phyloP scores from a whole-genome alignment of 306 rosid genomes.

The Cicer cuneatum region DNA sequence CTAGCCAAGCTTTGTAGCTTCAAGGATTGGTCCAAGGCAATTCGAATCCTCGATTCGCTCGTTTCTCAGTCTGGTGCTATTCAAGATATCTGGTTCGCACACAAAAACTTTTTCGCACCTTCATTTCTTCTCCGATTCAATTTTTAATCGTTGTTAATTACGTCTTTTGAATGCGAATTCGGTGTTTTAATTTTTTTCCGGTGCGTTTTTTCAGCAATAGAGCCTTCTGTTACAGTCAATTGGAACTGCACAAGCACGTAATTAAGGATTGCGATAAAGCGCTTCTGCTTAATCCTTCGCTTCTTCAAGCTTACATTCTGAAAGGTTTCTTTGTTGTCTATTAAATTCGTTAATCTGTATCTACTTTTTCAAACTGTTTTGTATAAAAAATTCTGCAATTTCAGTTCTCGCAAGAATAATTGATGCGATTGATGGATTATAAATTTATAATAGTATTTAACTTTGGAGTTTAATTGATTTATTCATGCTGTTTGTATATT shows the following conservation, averaged over 20 bases:
- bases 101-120: conserved; percentile 27
- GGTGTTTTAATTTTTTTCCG: conserved; percentile 38
- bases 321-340: conserved; percentile 60
- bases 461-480: conserved; percentile 20
- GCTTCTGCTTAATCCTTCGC: conserved; percentile 73
- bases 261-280: conserved; percentile 91
- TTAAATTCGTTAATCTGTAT: conserved; percentile 25
- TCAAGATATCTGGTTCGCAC: conserved; percentile 80
- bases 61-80: conserved; percentile 64
- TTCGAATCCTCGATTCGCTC: conserved; percentile 85
- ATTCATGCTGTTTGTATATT: background rate
- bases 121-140: conserved; percentile 27
- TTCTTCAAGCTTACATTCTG: conserved; percentile 84
- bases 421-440: conserved; percentile 6
- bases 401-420: conserved; percentile 26
- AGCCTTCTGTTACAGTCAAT: conserved; percentile 90
- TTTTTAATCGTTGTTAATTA: conserved; percentile 11
- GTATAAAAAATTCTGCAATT: background rate
- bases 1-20: conserved; percentile 81
- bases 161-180: conserved; percentile 1
- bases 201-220: conserved; percentile 71
- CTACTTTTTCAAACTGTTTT: conserved; percentile 22
- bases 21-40: conserved; percentile 94
- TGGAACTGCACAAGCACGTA: conserved; percentile 93
- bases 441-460: background rate